A percentile compares a stretch with the other conserved stretches of the same genome.
phyloP scores from a whole-genome alignment of 257 asterid genomes.

The Rubia yunnanensis region DNA sequence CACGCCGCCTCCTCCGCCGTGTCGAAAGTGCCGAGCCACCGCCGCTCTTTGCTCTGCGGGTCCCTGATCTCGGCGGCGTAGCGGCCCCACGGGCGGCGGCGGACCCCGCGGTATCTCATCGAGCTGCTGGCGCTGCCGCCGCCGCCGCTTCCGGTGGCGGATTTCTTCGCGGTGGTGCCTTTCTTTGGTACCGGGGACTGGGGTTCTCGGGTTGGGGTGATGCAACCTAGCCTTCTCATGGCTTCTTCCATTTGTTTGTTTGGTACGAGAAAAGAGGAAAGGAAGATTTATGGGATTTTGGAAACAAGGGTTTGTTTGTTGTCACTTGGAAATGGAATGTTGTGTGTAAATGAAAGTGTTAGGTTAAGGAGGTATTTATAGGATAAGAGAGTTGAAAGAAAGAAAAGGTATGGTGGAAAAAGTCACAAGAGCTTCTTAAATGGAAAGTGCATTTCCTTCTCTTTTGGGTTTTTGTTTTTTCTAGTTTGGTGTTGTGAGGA shows the following conservation, averaged over 20 bases:
- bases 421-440: neutral
- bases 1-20: slow-evolving; percentile 95
- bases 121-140: slow-evolving; percentile 14
- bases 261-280: neutral
- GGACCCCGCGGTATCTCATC: slow-evolving; percentile 77
- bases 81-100: slow-evolving; percentile 98
- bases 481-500: neutral
- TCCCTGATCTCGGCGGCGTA: slow-evolving; percentile 93
- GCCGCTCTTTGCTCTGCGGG: slow-evolving; percentile 74
- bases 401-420: neutral
- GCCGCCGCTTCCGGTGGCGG: slow-evolving; percentile 25
- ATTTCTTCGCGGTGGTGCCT: slow-evolving; percentile 15
- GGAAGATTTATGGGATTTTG: neutral
- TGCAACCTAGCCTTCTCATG: slow-evolving; percentile 51
- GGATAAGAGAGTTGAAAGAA: neutral
- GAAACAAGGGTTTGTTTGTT: neutral
- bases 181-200: slow-evolving; percentile 34
- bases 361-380: slow-evolving; percentile 17
- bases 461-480: neutral
- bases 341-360: neutral
- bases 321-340: neutral
- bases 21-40: slow-evolving; percentile 94
- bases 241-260: slow-evolving; percentile 67
- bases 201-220: slow-evolving; percentile 18
- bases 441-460: too few relatives aligned